These are phyloP conservation scores for Echeveria elegans DNA, from an alignment of 164 flowering plant species.

Conservation along the genomic window DNA sequence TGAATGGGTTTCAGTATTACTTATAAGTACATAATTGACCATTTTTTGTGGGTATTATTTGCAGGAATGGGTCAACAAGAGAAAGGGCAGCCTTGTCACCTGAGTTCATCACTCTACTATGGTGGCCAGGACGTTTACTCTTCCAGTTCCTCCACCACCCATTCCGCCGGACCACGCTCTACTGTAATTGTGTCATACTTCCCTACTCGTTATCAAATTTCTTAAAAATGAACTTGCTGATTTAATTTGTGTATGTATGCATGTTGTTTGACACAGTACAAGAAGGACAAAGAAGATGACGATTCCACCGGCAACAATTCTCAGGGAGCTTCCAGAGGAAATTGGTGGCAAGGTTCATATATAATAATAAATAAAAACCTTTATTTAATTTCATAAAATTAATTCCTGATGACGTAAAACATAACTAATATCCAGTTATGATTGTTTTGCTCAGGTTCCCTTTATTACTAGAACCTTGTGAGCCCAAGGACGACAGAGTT, in stretches of 20 bases:
- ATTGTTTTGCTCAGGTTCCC: constrained; percentile 43
- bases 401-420: too few species aligned
- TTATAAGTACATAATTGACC: too few species aligned
- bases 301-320: constrained; percentile 36
- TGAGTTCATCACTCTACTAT: constrained; percentile 77
- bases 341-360: constrained; percentile 96
- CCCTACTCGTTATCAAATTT: too few species aligned
- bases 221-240: not conserved
- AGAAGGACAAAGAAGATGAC: constrained; percentile 49
- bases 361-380: too few species aligned
- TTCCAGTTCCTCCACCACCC: constrained; percentile 23
- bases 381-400: too few species aligned
- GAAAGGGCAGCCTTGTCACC: constrained; percentile 43
- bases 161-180: constrained; percentile 12
- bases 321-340: constrained; percentile 63
- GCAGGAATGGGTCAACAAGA: constrained; percentile 30
- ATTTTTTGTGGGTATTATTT: constrained; percentile 3
- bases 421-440: not conserved
- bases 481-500: constrained; percentile 16
- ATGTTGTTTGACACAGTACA: constrained; percentile 27
- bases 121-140: constrained; percentile 73
- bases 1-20: constrained; percentile 6
- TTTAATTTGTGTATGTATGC: not conserved
- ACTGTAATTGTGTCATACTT: constrained; percentile 10
- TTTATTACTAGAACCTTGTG: constrained; percentile 42